phyloP scores from a whole-genome alignment of 352 stramenopile genomes.

The Pythium dissotocum region DNA sequence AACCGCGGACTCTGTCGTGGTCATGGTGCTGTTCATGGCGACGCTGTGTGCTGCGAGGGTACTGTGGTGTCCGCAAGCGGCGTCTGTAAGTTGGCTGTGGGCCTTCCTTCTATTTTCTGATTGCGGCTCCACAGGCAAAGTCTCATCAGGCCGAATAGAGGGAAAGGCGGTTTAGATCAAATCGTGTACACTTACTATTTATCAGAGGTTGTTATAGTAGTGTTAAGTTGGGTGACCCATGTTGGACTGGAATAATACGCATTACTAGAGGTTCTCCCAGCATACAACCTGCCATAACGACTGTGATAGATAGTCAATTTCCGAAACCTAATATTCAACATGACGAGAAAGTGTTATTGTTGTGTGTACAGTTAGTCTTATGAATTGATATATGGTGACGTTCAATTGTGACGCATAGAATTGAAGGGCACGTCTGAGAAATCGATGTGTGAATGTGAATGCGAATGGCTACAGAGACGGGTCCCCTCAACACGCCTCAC shows the following conservation, averaged over 20 bases:
- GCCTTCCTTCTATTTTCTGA: constrained; percentile 6
- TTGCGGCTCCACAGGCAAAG: background rate
- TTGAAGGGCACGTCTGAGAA: constrained; percentile 2
- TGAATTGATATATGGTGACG: background rate
- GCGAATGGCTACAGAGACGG: constrained; percentile 1
- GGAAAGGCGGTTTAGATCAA: background rate
- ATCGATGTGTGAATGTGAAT: constrained; percentile 6
- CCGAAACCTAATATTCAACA: too few relatives aligned
- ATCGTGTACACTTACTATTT: background rate
- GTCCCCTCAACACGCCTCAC: background rate
- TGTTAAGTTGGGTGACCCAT: background rate
- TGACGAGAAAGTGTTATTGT: too few relatives aligned
- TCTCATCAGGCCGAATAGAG: background rate
- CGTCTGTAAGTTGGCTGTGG: background rate
- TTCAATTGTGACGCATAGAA: background rate
- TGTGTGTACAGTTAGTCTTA: background rate
- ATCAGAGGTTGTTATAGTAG: background rate
- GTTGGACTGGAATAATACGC: background rate
- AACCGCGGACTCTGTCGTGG: background rate
- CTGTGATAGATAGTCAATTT: background rate
- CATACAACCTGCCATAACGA: background rate
- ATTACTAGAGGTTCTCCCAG: background rate
- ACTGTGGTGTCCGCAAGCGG: background rate
- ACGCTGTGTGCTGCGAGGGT: background rate
- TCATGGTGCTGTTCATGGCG: constrained; percentile 10